These are phyloP conservation scores for Scutellaria barbata DNA, from an alignment of 257 asterid genomes.

Conservation along the genomic window DNA sequence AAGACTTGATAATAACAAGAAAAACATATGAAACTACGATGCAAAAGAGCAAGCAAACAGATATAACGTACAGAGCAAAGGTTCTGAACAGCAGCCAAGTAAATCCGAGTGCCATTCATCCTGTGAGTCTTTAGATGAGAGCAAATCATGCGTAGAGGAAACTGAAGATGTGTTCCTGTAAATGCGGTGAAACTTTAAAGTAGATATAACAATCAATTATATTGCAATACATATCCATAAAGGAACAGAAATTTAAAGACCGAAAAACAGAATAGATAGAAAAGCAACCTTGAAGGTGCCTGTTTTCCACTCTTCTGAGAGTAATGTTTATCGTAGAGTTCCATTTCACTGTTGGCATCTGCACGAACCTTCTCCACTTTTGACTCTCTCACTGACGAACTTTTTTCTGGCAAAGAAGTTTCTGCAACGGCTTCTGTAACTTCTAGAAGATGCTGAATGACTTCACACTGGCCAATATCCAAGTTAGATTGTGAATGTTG, in stretches of 20 bases:
- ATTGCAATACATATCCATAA: background rate
- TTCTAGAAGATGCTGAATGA: constrained; percentile 88
- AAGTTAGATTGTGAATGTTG: constrained; percentile 79
- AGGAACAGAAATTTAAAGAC: background rate
- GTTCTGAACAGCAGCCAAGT: constrained; percentile 92
- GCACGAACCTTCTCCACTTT: constrained; percentile 54
- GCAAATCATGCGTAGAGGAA: constrained; percentile 65
- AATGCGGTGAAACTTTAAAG: background rate
- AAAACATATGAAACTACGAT: constrained; percentile 7
- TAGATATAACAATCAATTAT: constrained; percentile 6
- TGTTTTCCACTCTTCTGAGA: constrained; percentile 50
- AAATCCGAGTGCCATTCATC: constrained; percentile 88
- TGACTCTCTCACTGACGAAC: constrained; percentile 46
- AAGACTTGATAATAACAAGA: constrained; percentile 11
- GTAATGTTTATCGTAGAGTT: constrained; percentile 42
- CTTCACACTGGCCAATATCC: constrained; percentile 85
- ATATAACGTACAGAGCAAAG: constrained; percentile 73
- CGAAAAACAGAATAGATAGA: constrained; percentile 5
- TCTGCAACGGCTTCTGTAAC: constrained; percentile 84
- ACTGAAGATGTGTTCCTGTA: constrained; percentile 71
- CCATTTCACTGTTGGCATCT: constrained; percentile 42
- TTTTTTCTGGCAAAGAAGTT: constrained; percentile 55
- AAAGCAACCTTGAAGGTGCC: constrained; percentile 67
- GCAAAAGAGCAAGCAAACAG: constrained; percentile 25
- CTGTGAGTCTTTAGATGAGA: constrained; percentile 58